Evolutionary conservation across 208 protist species (phyloP).

Genomic region (Trypanosoma vivax): DNA sequence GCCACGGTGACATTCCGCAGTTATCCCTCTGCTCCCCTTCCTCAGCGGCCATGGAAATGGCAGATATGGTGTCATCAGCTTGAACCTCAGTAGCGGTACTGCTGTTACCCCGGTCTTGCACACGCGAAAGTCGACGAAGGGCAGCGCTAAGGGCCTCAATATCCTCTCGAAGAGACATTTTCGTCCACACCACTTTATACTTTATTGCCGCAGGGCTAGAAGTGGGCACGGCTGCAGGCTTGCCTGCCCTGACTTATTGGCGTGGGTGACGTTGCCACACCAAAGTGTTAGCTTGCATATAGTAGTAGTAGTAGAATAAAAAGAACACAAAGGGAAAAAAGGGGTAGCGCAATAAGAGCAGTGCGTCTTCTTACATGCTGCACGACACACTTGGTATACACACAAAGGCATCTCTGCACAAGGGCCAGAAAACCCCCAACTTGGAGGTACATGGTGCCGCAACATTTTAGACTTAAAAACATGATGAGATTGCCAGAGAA

Average conservation of each 20-base stretch:
- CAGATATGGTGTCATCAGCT: conserved; percentile 16
- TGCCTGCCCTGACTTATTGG: too few species aligned
- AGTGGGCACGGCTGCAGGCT: not conserved
- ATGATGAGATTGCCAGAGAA: too few species aligned
- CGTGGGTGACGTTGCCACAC: too few species aligned
- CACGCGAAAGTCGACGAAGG: conserved; percentile 5
- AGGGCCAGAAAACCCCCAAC: too few species aligned
- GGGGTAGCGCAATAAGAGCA: too few species aligned
- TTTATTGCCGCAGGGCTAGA: not conserved
- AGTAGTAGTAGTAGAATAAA: too few species aligned
- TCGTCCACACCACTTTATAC: not conserved
- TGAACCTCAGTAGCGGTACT: not conserved
- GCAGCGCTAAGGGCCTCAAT: conserved; percentile 10
- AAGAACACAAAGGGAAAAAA: not conserved
- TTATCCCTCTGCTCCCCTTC: conserved; percentile 3
- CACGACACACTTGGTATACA: too few species aligned
- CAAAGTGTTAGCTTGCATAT: too few species aligned
- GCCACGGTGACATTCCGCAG: not conserved
- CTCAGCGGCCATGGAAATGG: conserved; percentile 10
- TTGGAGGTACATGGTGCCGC: too few species aligned
- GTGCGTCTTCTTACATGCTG: too few species aligned
- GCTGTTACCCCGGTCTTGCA: not conserved
- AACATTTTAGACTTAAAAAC: too few species aligned
- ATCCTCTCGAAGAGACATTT: conserved; percentile 21
- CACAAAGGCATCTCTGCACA: too few species aligned